Evolutionary conservation across 2,329 filamentous ascomycete species (phyloP).

Genomic region (Orbilia quercus): DNA sequence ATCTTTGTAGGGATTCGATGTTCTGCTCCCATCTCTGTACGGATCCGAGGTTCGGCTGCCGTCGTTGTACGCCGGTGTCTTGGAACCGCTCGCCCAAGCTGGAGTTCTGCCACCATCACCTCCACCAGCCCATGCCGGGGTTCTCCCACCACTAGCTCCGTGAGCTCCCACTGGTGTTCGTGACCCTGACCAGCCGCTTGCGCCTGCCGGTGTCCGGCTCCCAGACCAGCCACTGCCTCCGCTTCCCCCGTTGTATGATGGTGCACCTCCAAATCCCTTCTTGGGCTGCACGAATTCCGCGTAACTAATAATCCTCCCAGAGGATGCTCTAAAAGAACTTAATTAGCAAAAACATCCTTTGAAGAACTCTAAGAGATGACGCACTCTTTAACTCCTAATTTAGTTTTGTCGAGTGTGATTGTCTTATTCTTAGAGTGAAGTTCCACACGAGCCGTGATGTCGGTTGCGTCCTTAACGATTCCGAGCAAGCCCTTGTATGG

Average conservation of each 20-base stretch:
- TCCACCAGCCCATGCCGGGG: slow-evolving; percentile 71
- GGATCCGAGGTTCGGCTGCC: slow-evolving; percentile 63
- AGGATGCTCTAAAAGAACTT: slow-evolving; percentile 33
- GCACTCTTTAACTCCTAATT: slow-evolving; percentile 86
- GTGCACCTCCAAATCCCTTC: slow-evolving; percentile 64
- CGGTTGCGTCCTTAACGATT: slow-evolving; percentile 94
- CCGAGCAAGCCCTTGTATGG: slow-evolving; percentile 92
- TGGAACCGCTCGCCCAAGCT: slow-evolving; percentile 76
- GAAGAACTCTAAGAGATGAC: slow-evolving; percentile 58
- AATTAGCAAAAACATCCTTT: slow-evolving; percentile 19
- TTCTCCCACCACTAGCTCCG: slow-evolving; percentile 68
- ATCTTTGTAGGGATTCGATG: slow-evolving; percentile 60
- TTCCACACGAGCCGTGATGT: slow-evolving; percentile 86
- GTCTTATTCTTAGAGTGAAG: slow-evolving; percentile 94
- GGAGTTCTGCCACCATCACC: slow-evolving; percentile 72
- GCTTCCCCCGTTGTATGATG: slow-evolving; percentile 71
- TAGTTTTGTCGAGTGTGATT: slow-evolving; percentile 82
- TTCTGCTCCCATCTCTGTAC: slow-evolving; percentile 60
- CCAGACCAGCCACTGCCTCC: slow-evolving; percentile 59
- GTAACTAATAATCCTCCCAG: slow-evolving; percentile 58
- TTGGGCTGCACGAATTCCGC: slow-evolving; percentile 63
- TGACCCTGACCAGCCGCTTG: slow-evolving; percentile 61
- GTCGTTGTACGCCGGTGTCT: slow-evolving; percentile 72
- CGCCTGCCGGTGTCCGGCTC: slow-evolving; percentile 63
- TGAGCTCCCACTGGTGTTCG: slow-evolving; percentile 70